A percentile compares a stretch with the other conserved stretches of the same genome.
These are phyloP conservation scores for Naganishia friedmannii DNA, from an alignment of 768 basidiomycete species.

Conservation along the genomic window DNA sequence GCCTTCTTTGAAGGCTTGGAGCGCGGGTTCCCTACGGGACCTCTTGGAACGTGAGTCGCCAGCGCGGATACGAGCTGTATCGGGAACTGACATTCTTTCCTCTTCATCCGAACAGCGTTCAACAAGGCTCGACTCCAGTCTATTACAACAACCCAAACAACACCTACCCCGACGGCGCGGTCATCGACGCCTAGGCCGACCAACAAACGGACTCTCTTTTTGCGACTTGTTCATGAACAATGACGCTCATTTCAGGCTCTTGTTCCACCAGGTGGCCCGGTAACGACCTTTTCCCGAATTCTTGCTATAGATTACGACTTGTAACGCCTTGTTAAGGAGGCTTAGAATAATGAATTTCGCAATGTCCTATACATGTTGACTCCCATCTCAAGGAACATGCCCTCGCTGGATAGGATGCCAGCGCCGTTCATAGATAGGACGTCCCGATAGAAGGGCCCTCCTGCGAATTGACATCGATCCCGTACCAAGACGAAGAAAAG, in stretches of 20 bases:
- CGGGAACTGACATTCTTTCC: neutral
- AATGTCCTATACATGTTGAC: neutral
- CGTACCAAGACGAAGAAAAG: too few species aligned
- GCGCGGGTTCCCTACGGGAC: neutral
- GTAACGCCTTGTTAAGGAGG: neutral
- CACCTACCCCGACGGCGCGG: constrained; percentile 7
- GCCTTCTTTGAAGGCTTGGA: constrained; percentile 27
- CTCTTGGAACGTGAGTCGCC: constrained; percentile 10
- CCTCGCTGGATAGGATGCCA: too few species aligned
- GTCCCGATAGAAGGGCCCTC: too few species aligned
- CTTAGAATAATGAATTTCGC: neutral
- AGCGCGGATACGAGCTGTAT: too few species aligned
- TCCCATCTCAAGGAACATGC: neutral
- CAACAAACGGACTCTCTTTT: neutral
- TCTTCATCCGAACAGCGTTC: neutral
- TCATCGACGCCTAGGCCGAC: neutral
- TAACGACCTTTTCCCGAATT: neutral
- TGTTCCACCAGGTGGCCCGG: too few species aligned
- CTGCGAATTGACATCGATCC: too few species aligned
- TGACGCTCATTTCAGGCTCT: neutral
- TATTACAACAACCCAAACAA: constrained; percentile 9
- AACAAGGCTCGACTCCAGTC: constrained; percentile 17
- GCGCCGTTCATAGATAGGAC: too few species aligned
- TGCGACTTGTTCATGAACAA: neutral
- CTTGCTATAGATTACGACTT: neutral